Percentiles rank a stretch among this genome's conserved stretches.
Evolutionary conservation across 106 monocot genomes (phyloP).

Genomic region (Phalaenopsis aphrodite): DNA sequence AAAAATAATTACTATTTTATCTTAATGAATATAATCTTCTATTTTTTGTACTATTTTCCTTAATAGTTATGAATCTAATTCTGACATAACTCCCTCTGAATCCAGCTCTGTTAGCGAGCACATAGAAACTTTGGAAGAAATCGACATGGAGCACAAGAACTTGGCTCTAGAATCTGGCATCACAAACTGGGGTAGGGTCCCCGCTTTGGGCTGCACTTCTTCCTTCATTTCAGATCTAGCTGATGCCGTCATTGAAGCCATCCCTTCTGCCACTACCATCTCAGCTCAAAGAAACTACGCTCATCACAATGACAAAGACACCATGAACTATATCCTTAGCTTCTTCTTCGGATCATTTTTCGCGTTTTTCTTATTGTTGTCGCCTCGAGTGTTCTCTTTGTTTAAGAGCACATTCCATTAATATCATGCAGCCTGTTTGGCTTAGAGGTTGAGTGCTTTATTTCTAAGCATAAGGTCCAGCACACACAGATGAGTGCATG

Average conservation of each 20-base stretch:
- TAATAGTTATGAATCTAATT: too few relatives aligned
- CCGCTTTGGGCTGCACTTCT: constrained; percentile 66
- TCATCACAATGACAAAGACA: constrained; percentile 21
- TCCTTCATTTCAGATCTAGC: constrained; percentile 89
- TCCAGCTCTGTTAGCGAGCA: too few relatives aligned
- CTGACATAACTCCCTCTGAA: too few relatives aligned
- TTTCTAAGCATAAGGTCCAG: too few relatives aligned
- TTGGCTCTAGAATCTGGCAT: too few relatives aligned
- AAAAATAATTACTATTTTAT: too few relatives aligned
- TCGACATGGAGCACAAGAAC: too few relatives aligned
- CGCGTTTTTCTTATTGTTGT: constrained; percentile 51
- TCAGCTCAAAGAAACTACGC: constrained; percentile 6
- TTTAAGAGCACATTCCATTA: constrained; percentile 31
- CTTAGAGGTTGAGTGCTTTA: too few relatives aligned
- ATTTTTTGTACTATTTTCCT: too few relatives aligned
- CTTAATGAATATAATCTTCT: too few relatives aligned
- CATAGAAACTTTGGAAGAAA: too few relatives aligned
- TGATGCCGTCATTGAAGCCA: constrained; percentile 80
- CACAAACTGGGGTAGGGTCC: constrained; percentile 84
- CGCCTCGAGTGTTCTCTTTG: constrained; percentile 40
- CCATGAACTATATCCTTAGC: constrained; percentile 26
- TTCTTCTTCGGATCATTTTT: constrained; percentile 65
- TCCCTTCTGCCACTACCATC: constrained; percentile 49
- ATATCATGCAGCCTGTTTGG: not conserved
- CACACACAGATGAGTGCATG: too few relatives aligned